Evolutionary conservation across 176 grass and related monocot genomes (phyloP).

Genomic region (Aegilops bicornis): DNA sequence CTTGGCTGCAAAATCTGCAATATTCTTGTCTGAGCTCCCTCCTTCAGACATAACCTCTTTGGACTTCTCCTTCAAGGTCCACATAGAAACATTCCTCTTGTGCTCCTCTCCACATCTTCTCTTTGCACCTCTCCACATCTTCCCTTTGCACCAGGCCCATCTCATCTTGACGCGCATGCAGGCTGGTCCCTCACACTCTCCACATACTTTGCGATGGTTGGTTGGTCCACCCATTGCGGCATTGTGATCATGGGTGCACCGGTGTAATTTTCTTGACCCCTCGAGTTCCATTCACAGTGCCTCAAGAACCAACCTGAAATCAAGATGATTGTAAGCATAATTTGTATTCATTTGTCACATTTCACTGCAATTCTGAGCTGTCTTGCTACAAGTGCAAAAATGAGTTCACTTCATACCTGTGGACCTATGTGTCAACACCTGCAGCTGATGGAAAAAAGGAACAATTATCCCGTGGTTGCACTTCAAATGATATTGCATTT

Average conservation of each 20-base stretch:
- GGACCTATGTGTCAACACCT: slow-evolving; percentile 25
- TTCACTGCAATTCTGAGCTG: not conserved
- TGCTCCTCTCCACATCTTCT: no score
- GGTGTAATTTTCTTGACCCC: no score
- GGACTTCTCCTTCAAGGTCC: not conserved
- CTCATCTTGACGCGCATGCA: no score
- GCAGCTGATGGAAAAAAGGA: slow-evolving; percentile 18
- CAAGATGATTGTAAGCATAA: not conserved
- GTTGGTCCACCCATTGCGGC: no score
- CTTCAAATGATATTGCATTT: not conserved
- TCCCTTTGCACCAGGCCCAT: not conserved
- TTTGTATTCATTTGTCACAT: not conserved
- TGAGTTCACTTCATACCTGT: not conserved
- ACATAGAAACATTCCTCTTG: not conserved
- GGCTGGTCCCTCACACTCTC: no score
- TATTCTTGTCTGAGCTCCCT: slow-evolving; percentile 2
- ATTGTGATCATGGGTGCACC: no score
- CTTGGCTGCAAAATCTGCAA: not conserved
- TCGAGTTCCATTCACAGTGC: slow-evolving; percentile 55
- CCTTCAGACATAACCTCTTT: not conserved
- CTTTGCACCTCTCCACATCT: slow-evolving; percentile 3
- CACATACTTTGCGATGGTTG: no score
- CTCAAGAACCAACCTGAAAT: slow-evolving; percentile 34
- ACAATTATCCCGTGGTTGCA: not conserved
- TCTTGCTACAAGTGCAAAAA: not conserved